These are phyloP conservation scores for Physaria fendleri DNA, from an alignment of 345 rosid species.

Conservation along the genomic window DNA sequence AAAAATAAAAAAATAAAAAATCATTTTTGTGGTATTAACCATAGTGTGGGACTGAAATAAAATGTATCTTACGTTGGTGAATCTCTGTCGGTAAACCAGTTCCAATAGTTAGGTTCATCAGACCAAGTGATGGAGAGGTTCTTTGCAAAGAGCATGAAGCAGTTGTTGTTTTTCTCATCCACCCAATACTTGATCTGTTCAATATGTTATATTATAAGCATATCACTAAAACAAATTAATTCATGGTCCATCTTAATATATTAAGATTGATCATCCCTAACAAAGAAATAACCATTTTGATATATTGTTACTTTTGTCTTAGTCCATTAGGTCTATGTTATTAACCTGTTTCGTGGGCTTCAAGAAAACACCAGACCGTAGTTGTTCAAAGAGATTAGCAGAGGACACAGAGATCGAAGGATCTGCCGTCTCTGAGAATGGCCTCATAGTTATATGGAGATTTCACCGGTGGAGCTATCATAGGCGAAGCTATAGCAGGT, in stretches of 20 bases:
- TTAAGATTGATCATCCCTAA: not conserved
- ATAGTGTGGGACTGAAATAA: not conserved
- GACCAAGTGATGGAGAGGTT: slow-evolving; percentile 56
- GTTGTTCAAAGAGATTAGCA: slow-evolving; percentile 29
- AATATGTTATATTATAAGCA: not conserved
- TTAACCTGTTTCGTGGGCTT: slow-evolving; percentile 37
- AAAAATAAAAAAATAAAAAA: not conserved
- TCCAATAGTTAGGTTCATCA: slow-evolving; percentile 45
- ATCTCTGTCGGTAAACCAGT: slow-evolving; percentile 38
- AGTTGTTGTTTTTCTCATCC: slow-evolving; percentile 43
- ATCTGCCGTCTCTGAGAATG: slow-evolving; percentile 45
- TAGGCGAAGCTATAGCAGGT: not conserved
- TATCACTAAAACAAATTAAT: not conserved
- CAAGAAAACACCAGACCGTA: slow-evolving; percentile 40
- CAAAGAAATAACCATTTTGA: not conserved
- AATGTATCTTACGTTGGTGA: slow-evolving; percentile 32
- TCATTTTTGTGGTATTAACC: not conserved
- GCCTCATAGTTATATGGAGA: slow-evolving; percentile 39
- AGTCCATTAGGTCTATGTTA: not conserved
- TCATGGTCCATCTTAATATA: not conserved
- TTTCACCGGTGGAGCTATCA: not conserved
- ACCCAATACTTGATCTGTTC: slow-evolving; percentile 45
- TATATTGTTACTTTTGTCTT: not conserved
- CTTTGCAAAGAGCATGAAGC: slow-evolving; percentile 60
- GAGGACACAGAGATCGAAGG: slow-evolving; percentile 30